Percentiles rank a stretch among this genome's conserved stretches.
These are phyloP conservation scores for Linum trigynum DNA, from an alignment of 345 rosid species.

Conservation along the genomic window DNA sequence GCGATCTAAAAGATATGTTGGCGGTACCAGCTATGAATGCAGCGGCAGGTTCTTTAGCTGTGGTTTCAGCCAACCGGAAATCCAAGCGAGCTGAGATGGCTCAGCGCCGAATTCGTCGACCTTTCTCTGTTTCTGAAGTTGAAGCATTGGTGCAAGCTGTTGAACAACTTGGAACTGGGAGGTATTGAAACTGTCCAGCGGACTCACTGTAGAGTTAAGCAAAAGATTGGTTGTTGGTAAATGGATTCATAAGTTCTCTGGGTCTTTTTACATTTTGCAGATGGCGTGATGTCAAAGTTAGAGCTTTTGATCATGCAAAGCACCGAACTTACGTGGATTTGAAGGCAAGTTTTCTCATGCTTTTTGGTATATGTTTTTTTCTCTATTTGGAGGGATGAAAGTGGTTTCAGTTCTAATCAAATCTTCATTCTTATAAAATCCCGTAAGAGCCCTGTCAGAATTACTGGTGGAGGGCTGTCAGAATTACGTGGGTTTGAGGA, in stretches of 20 bases:
- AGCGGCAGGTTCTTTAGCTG: constrained; percentile 34
- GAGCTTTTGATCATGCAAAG: constrained; percentile 86
- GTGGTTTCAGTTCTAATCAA: too few species aligned
- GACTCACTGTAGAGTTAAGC: too few species aligned
- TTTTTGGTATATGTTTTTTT: not conserved
- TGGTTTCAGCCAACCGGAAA: constrained; percentile 59
- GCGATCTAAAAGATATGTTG: constrained; percentile 63
- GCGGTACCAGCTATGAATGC: constrained; percentile 49
- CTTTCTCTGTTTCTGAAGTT: constrained; percentile 95
- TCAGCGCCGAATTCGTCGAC: constrained; percentile 95
- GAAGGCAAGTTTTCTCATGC: constrained; percentile 40
- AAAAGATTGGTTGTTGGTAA: not conserved
- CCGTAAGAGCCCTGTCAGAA: too few species aligned
- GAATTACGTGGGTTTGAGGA: too few species aligned
- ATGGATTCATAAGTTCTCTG: not conserved
- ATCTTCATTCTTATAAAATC: too few species aligned
- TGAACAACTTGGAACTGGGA: constrained; percentile 97
- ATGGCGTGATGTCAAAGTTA: constrained; percentile 95
- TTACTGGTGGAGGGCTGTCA: too few species aligned
- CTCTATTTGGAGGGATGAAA: not conserved
- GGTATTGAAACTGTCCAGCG: constrained; percentile 23
- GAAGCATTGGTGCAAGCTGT: constrained; percentile 97
- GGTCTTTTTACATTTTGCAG: constrained; percentile 26
- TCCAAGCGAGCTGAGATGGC: constrained; percentile 64
- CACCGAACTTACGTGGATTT: constrained; percentile 94